Base-by-base conservation (phyloP, 2,329 filamentous ascomycete genomes). In the Fusarium penzigii region DNA sequence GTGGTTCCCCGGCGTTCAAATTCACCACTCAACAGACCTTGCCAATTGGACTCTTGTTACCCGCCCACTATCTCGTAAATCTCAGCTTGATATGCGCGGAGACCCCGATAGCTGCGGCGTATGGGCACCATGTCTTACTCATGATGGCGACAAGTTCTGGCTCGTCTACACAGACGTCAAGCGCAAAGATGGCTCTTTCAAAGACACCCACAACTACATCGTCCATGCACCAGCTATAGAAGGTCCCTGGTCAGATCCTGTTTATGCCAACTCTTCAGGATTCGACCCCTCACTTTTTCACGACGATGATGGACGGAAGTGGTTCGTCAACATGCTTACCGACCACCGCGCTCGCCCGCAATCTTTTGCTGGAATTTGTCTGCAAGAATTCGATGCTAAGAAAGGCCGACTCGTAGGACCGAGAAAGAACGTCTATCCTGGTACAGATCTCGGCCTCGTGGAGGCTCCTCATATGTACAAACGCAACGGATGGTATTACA, bases 81-180 rank as follows among this genome's bases (percentile, higher is more conserved):
- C 65, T 43, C 80, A 82, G 65, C 72, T 82, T 3, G 79, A 82
- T 58, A 80, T 83, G 78, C 78, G 81, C 14, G 80, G 80, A n/a
- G 72, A 83, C 59, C 81, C 81, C 1, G 81, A 84, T 63, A 81
- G 79, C 65, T 82, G 81, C 59, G 82, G 81, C 38, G 71, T 87
- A n/a, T 87, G 83, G 82, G 83, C 84, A 2, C 84, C 84, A 0
- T 87, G 84, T 60, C 73, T 87, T 17, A 81, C 78, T 0, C 81
- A 86, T 57, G 83, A 86, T 56, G 82, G 81, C 42, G 72, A 78
- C 3, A 77, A 71, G 48, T 87, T 85, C 68, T 86, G 79, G 76
- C 77, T 87, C 6, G 83, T 86, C 2, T 87, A 84, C 65, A 85
- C 83, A 1, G 82, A 86, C 60, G 83, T 87, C 14, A 87, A 86